These are phyloP conservation scores for Boletus fagicola DNA, from an alignment of 768 basidiomycete genomes.

Conservation along the genomic window DNA sequence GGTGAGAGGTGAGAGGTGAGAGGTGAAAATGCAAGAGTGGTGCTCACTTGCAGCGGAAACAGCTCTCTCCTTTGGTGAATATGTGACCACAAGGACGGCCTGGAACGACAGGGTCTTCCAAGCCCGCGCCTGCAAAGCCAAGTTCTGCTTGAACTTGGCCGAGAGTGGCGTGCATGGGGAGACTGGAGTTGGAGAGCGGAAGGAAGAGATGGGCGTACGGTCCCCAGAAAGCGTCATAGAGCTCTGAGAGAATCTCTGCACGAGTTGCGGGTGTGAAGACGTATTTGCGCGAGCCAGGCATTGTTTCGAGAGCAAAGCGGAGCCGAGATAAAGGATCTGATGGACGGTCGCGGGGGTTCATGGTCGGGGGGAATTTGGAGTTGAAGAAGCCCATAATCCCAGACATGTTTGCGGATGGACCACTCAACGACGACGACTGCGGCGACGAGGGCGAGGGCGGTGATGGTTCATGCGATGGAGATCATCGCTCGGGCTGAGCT, in stretches of 20 bases:
- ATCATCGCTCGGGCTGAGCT: not conserved
- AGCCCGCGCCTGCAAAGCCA: constrained; percentile 57
- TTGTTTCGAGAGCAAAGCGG: constrained; percentile 73
- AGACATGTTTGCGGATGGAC: constrained; percentile 32
- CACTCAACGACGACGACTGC: not conserved
- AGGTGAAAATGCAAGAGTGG: not conserved
- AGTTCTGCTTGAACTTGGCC: constrained; percentile 66
- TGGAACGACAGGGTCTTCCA: constrained; percentile 56
- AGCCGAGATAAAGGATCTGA: constrained; percentile 70
- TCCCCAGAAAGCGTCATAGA: constrained; percentile 84
- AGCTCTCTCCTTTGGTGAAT: constrained; percentile 88
- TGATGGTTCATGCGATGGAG: constrained; percentile 4
- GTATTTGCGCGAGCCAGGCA: constrained; percentile 78
- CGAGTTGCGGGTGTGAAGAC: constrained; percentile 71
- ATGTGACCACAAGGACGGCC: constrained; percentile 81
- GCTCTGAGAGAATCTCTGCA: constrained; percentile 76
- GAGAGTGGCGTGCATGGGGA: constrained; percentile 62
- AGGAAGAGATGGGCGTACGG: constrained; percentile 71
- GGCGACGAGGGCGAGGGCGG: not conserved
- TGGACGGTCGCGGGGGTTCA: constrained; percentile 54
- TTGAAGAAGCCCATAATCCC: constrained; percentile 44
- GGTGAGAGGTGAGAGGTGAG: constrained; percentile 4
- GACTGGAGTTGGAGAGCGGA: constrained; percentile 57
- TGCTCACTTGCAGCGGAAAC: constrained; percentile 91
- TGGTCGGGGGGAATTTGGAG: constrained; percentile 51